Conservation (phyloP, 148 eudicot species). For the Euryodendron excelsum region DNA sequence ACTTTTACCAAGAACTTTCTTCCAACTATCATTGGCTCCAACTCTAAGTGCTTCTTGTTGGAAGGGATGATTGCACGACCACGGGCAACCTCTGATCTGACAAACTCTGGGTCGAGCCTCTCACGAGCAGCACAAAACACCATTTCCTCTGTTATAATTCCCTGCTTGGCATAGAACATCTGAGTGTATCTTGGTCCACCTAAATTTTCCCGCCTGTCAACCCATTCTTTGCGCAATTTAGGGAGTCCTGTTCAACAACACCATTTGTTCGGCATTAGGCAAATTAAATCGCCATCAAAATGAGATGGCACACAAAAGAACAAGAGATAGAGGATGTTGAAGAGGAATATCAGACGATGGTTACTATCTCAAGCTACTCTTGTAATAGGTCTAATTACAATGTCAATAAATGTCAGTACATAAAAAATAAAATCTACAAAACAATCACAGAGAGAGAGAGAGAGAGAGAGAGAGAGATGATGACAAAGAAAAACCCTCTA, state of each 20-base stretch:
- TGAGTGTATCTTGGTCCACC: conserved; percentile 94
- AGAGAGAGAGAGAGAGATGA: not conserved
- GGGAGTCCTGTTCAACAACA: conserved; percentile 67
- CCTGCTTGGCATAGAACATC: conserved; percentile 92
- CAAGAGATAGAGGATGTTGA: not conserved
- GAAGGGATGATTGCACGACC: conserved; percentile 99
- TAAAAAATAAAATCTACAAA: not conserved
- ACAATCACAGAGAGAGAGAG: not conserved
- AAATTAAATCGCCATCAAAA: not conserved
- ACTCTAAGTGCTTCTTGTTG: conserved; percentile 86
- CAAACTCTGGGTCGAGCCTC: conserved; percentile 92
- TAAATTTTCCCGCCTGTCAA: conserved; percentile 73
- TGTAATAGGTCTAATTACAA: not conserved
- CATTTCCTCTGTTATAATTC: conserved; percentile 95
- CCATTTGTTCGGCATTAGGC: not conserved
- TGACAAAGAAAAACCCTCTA: not conserved
- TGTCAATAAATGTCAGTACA: not conserved
- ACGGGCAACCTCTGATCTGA: conserved; percentile 93
- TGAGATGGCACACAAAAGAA: not conserved
- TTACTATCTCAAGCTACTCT: not conserved
- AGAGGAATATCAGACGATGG: not conserved
- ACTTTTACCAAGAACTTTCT: conserved; percentile 94
- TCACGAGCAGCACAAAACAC: conserved; percentile 90
- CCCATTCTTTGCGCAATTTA: conserved; percentile 80
- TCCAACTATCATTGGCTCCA: conserved; percentile 99